Percentiles rank a stretch among this genome's conserved stretches.
Conservation (phyloP, 2,329 filamentous ascomycete species). For the Monosporascus sp. region DNA sequence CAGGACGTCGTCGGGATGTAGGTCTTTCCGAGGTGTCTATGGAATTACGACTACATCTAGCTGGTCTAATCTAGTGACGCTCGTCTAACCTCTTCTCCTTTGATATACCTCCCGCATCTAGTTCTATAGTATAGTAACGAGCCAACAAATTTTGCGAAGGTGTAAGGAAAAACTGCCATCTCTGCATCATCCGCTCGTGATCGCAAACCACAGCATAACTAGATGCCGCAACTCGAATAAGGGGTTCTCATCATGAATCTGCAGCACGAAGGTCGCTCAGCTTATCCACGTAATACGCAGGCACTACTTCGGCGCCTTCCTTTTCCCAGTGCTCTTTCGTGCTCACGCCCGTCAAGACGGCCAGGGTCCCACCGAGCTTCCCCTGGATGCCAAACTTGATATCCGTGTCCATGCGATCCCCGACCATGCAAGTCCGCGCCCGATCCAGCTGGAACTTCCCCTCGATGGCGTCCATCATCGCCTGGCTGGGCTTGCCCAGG, state of each 20-base stretch:
- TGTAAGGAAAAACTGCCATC: too few species aligned
- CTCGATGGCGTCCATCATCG: constrained; percentile 99
- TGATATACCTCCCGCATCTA: too few species aligned
- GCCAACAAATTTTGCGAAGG: too few species aligned
- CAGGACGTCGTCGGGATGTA: too few species aligned
- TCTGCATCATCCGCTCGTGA: too few species aligned
- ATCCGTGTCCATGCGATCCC: constrained; percentile 89
- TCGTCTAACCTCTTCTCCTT: too few species aligned
- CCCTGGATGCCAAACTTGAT: constrained; percentile 94
- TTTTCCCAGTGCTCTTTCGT: constrained; percentile 79
- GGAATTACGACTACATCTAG: too few species aligned
- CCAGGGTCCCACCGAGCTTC: constrained; percentile 82
- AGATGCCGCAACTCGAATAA: background rate
- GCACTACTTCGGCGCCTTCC: constrained; percentile 61
- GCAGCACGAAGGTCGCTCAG: constrained; percentile 65
- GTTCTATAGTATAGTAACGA: too few species aligned
- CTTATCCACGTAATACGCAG: constrained; percentile 77
- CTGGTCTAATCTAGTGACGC: too few species aligned
- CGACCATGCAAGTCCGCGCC: constrained; percentile 86
- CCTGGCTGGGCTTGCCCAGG: constrained; percentile 91
- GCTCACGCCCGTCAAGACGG: constrained; percentile 83
- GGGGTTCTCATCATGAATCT: constrained; percentile 8
- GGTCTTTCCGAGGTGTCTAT: too few species aligned
- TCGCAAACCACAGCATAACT: too few species aligned
- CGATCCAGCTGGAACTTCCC: constrained; percentile 90